These are phyloP conservation scores for Biancaea sappan DNA, from an alignment of 306 rosid species.

Conservation along the genomic window DNA sequence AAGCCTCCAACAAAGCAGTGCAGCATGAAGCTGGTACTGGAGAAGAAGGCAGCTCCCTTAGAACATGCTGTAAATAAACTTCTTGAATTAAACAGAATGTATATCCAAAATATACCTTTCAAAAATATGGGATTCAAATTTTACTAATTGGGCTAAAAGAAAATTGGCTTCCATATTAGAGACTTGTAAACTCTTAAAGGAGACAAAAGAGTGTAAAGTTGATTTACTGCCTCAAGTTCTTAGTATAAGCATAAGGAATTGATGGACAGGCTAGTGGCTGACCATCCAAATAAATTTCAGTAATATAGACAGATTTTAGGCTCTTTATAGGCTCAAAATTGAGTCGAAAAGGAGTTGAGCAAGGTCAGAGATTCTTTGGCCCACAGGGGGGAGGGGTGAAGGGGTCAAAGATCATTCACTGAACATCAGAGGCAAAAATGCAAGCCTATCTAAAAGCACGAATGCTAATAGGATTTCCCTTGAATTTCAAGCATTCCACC, in stretches of 20 bases:
- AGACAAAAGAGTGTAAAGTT: constrained; percentile 6
- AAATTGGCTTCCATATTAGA: background rate
- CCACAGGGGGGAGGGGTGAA: too few species aligned
- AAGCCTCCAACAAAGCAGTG: constrained; percentile 78
- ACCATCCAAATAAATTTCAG: background rate
- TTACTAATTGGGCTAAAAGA: background rate
- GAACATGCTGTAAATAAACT: constrained; percentile 60
- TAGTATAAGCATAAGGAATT: background rate
- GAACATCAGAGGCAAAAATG: background rate
- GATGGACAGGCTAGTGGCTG: background rate
- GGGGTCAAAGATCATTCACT: background rate
- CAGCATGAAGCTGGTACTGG: constrained; percentile 85
- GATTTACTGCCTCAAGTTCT: background rate
- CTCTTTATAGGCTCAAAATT: background rate
- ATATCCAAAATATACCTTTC: background rate
- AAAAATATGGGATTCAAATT: background rate
- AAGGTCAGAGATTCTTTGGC: background rate
- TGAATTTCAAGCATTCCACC: background rate
- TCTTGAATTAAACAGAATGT: background rate
- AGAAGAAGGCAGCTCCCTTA: constrained; percentile 78
- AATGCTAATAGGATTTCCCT: background rate
- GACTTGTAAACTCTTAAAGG: background rate
- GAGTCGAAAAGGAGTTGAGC: background rate
- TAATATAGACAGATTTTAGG: background rate
- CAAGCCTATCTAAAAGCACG: background rate